A percentile compares a stretch with the other conserved stretches of the same genome.
Conservation (phyloP, 73 alveolate species). For the Effrenium voratum region DNA sequence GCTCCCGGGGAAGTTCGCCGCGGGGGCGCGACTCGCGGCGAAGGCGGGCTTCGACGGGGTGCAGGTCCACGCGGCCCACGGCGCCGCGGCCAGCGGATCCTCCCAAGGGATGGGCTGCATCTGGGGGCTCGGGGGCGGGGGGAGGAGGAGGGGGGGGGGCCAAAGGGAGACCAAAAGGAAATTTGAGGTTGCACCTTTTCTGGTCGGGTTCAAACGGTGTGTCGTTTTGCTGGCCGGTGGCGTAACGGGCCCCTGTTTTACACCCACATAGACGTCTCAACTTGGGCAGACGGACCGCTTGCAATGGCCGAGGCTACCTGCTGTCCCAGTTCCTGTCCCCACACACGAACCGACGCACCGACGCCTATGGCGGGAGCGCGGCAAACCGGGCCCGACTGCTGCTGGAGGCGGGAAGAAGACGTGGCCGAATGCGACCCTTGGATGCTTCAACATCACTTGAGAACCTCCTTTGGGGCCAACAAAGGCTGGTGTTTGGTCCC, state of each 20-base stretch:
- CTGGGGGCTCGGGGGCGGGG: not conserved
- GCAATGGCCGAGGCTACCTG: slow-evolving; percentile 75
- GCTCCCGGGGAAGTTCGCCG: too few species aligned
- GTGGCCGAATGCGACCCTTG: too few species aligned
- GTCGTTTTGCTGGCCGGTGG: too few species aligned
- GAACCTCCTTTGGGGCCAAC: too few species aligned
- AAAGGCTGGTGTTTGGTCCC: too few species aligned
- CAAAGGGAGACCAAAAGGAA: not conserved
- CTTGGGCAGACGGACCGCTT: too few species aligned
- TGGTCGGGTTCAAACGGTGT: not conserved
- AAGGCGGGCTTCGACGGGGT: slow-evolving; percentile 62
- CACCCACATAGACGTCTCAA: too few species aligned
- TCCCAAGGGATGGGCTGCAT: not conserved
- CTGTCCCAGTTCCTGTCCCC: slow-evolving; percentile 88
- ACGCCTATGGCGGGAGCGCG: slow-evolving; percentile 49
- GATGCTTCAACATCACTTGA: too few species aligned
- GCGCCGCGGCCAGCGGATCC: too few species aligned
- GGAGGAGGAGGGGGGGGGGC: not conserved
- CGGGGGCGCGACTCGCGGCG: slow-evolving; percentile 8
- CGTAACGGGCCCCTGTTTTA: too few species aligned
- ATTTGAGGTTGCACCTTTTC: not conserved
- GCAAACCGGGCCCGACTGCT: slow-evolving; percentile 41
- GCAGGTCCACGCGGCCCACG: slow-evolving; percentile 28
- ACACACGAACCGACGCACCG: slow-evolving; percentile 81
- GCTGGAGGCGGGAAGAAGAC: too few species aligned